Evolutionary conservation across 495 filamentous ascomycete genomes (phyloP).

Genomic region (Podospora comata): DNA sequence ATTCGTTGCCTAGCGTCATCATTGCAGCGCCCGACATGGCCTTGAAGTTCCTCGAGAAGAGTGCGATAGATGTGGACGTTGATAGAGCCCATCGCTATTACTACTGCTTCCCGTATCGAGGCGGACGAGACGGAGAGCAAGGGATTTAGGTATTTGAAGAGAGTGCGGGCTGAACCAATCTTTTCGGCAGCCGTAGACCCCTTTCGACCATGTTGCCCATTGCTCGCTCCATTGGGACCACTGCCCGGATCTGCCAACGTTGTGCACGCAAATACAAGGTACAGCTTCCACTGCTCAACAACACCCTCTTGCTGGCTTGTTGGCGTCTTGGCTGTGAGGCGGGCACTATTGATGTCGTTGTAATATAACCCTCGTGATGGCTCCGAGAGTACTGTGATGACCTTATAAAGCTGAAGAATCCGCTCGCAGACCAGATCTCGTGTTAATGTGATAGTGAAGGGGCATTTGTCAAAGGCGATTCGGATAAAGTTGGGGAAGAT

Average conservation of each 20-base stretch:
- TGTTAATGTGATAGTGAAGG: slow-evolving; percentile 82
- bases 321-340: slow-evolving; percentile 53
- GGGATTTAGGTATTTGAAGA: slow-evolving; percentile 89
- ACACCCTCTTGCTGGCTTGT: slow-evolving; percentile 81
- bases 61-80: slow-evolving; percentile 95
- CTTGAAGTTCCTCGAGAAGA: slow-evolving; percentile 83
- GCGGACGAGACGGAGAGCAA: slow-evolving; percentile 72
- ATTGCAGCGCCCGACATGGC: slow-evolving; percentile 73
- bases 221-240: slow-evolving; percentile 53
- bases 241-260: slow-evolving; percentile 84
- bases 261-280: slow-evolving; percentile 93
- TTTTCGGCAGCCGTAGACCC: slow-evolving; percentile 75
- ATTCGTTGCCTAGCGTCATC: slow-evolving; percentile 86
- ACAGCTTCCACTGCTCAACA: slow-evolving; percentile 98
- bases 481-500: slow-evolving; percentile 94
- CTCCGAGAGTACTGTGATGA: slow-evolving; percentile 73
- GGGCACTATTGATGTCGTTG: slow-evolving; percentile 43
- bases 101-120: slow-evolving; percentile 84
- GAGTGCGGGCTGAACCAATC: slow-evolving; percentile 77
- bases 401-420: slow-evolving; percentile 86
- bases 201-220: slow-evolving; percentile 80
- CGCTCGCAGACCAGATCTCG: slow-evolving; percentile 89
- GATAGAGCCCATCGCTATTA: slow-evolving; percentile 86
- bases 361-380: slow-evolving; percentile 61
- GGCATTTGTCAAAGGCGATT: slow-evolving; percentile 85